A percentile compares a stretch with the other conserved stretches of the same genome.
Conservation (phyloP, 1,139 yeast species). For the Geotrichum siamense region DNA sequence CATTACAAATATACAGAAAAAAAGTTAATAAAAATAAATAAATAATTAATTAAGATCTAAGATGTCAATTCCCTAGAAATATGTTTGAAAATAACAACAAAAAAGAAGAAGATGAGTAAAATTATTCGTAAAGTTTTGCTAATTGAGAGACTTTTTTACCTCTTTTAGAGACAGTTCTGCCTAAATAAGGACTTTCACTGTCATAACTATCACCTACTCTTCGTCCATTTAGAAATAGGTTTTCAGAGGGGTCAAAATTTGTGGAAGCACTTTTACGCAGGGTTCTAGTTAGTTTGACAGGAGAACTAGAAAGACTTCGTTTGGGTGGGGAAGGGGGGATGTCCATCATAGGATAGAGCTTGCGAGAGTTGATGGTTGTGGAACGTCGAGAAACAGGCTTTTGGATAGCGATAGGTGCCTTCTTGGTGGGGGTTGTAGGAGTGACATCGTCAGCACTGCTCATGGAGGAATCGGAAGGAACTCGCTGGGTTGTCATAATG, state of each 20-base stretch:
- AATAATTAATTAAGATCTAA: too few relatives aligned
- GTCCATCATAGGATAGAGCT: not conserved
- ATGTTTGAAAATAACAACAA: too few relatives aligned
- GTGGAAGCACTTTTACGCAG: slow-evolving; percentile 16
- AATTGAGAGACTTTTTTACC: slow-evolving; percentile 33
- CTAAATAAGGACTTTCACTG: not conserved
- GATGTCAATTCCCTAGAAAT: too few relatives aligned
- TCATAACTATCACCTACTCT: not conserved
- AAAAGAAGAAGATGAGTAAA: too few relatives aligned
- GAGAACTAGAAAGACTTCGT: slow-evolving; percentile 7
- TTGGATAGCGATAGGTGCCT: not conserved
- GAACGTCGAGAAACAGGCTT: not conserved
- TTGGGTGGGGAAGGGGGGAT: slow-evolving; percentile 11
- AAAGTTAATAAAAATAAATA: too few relatives aligned
- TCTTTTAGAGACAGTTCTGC: slow-evolving; percentile 21
- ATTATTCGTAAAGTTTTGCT: slow-evolving; percentile 31
- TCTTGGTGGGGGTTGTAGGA: not conserved
- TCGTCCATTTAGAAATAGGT: not conserved
- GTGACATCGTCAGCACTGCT: slow-evolving; percentile 7
- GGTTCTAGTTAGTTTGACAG: slow-evolving; percentile 1
- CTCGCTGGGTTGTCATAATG: slow-evolving; percentile 10
- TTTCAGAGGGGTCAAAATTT: slow-evolving; percentile 2
- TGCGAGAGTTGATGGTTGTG: not conserved
- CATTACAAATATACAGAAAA: too few relatives aligned
- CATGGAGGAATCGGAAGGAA: slow-evolving; percentile 4